Base-by-base conservation (phyloP, 2,329 filamentous ascomycete species). In the Magnaporthales sp. region DNA sequence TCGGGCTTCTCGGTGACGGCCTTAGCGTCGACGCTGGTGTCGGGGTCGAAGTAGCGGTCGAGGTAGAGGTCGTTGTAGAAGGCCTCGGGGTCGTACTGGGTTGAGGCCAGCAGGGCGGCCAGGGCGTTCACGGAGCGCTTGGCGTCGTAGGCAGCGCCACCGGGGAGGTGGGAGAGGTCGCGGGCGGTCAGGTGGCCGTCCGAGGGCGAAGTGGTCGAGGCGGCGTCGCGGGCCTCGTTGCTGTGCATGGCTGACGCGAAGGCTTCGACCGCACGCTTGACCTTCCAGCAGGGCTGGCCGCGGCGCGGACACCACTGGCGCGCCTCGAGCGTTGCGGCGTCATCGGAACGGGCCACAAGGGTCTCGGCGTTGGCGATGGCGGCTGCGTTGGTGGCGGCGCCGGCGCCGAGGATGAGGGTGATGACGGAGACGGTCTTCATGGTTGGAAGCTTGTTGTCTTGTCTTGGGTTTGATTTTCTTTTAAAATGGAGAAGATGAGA, bases 251-350 rank as follows among this genome's bases (percentile, higher is more conserved):
- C 68, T 5, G 64, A 64, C 64, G 67, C 64, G 22, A 70, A 67
- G 31, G 67, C 69, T 11, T 67, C 67, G 54, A 68, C 68, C 0
- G 67, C 58, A 26, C 70, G 70, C 68, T 70, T 70, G 63, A 69
- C 68, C 67, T 68, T 69, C 68, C 68, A 70, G 68, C 69, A 70
- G 31, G 67, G 58, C 68, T 70, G 62, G 64, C 70, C 70, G 13
- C 24, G 15, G 15, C 15, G n/a, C n/a, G 29, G 11, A 64, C 70
- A 70, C 65, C 65, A 68, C 60, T 56, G 60, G 38, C 64, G 30
- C 26, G 68, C 67, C 26, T 66, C 38, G n/a, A 30, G 32, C 19
- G 60, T 22, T 4, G 66, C 38, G 38, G 69, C 61, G 1, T 68
- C 66, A 24, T 69, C 67, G 24, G 69, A 29, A 9, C 56, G 32